Evolutionary conservation across 2,329 filamentous ascomycete genomes (phyloP), one percentile per base, ranked within the genome.

Genomic region (Rugonectria rugulosa): DNA sequence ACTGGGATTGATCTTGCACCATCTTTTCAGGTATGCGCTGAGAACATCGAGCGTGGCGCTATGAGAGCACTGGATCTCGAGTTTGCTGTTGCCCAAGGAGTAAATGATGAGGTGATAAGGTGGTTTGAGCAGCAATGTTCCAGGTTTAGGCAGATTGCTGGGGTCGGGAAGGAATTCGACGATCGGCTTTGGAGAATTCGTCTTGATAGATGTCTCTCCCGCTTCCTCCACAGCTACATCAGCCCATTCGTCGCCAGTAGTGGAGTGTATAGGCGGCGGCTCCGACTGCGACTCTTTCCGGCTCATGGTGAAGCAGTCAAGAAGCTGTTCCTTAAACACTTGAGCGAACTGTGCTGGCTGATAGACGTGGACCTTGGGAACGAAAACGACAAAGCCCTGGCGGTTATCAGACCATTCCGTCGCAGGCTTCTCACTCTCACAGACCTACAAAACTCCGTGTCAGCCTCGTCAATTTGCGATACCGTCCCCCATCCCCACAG

Each of bases 61-160:
- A 64, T 84, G 81, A 43, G 78, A 82, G 45, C 76, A 73, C 43
- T 81, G 74, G 10, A 83, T 66, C 42, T 77, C 73, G 9, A 82
- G 70, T 19, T 61, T 64, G 8, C 61, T 57, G 6, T 57, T 61
- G 15, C 68, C 66, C 10, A 62, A 59, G 9, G 70, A 66, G 17
- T 69, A 61, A 5, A 83, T 68, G 12, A 74, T 71, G 6, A 83
- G 68, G 47, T 81, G 73, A 59, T 83, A 83, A 0, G 81, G 81
- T 2, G 80, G 77, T 26, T 70, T 73, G 8, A 73, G 68, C 12
- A 81, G 71, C 9, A 83, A 69, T n/a, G 80, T 73, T 42, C 81
- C 78, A 1, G 81, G 81, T 2, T 78, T 72, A 4, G 77, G 74
- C 10, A 83, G 64, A 0, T 70, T 70, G 4, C 68, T 72, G 2